Percentiles rank a stretch among this genome's conserved stretches.
These are phyloP conservation scores for Psilocybe cubensis DNA, from an alignment of 768 basidiomycete species.

Conservation along the genomic window DNA sequence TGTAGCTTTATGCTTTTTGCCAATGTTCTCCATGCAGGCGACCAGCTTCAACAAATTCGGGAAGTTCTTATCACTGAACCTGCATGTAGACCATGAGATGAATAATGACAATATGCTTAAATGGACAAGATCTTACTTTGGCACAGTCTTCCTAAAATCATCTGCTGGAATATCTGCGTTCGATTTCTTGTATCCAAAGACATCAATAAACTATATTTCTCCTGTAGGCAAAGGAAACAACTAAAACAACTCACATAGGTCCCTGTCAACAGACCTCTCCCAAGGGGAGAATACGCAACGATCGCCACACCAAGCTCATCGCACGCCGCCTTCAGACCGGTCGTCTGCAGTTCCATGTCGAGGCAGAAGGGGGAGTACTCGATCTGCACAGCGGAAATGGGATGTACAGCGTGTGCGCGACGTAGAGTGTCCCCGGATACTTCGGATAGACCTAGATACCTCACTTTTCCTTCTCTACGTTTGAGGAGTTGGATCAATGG, in stretches of 20 bases:
- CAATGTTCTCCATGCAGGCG: slow-evolving; percentile 40
- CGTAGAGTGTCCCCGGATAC: slow-evolving; percentile 47
- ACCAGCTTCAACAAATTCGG: slow-evolving; percentile 49
- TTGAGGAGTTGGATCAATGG: background rate
- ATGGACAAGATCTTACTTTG: slow-evolving; percentile 17
- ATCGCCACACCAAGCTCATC: slow-evolving; percentile 52
- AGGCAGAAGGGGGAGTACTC: slow-evolving; percentile 57
- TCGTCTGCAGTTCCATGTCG: slow-evolving; percentile 47
- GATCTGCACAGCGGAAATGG: slow-evolving; percentile 51
- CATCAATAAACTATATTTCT: background rate
- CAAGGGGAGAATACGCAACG: slow-evolving; percentile 55
- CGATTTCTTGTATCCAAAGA: slow-evolving; percentile 37
- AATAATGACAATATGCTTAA: background rate
- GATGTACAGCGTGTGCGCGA: slow-evolving; percentile 53
- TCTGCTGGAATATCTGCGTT: slow-evolving; percentile 39
- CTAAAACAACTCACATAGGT: slow-evolving; percentile 16
- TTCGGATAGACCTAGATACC: slow-evolving; percentile 58
- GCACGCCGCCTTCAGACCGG: slow-evolving; percentile 43
- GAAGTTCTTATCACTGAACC: slow-evolving; percentile 40
- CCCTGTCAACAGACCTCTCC: slow-evolving; percentile 53
- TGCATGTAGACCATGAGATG: background rate
- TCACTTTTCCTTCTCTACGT: slow-evolving; percentile 43
- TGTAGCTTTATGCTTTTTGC: slow-evolving; percentile 42
- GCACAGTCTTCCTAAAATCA: slow-evolving; percentile 42
- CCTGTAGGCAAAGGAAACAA: no score